Conservation (phyloP, 192 early-diverging fungal genomes). For the Diversispora epigaea region DNA sequence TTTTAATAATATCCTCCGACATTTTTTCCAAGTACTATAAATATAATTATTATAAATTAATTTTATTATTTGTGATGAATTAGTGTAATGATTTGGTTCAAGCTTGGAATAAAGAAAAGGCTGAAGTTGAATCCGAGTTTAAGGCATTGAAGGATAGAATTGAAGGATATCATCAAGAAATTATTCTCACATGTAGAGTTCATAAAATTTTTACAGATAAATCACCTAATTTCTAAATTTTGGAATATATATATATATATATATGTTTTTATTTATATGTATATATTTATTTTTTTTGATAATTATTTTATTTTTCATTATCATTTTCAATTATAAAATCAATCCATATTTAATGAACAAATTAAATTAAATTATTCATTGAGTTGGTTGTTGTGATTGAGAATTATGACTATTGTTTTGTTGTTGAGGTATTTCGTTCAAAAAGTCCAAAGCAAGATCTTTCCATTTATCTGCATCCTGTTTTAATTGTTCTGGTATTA, state of each 20-base stretch:
- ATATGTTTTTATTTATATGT: too few relatives aligned
- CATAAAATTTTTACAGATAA: not conserved
- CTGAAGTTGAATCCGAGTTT: not conserved
- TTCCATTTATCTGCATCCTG: not conserved
- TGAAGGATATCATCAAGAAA: slow-evolving; percentile 11
- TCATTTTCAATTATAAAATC: not conserved
- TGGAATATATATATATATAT: too few relatives aligned
- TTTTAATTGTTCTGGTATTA: not conserved
- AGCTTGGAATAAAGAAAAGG: slow-evolving; percentile 10
- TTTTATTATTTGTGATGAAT: not conserved
- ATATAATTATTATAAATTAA: not conserved
- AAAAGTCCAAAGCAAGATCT: not conserved
- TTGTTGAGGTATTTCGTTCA: not conserved
- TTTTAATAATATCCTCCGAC: not conserved
- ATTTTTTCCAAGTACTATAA: not conserved
- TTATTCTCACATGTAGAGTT: not conserved
- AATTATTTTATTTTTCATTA: too few relatives aligned
- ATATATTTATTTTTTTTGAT: too few relatives aligned
- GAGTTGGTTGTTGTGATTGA: not conserved
- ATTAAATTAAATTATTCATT: not conserved
- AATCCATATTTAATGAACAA: not conserved
- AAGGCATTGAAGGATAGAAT: slow-evolving; percentile 11
- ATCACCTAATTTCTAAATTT: not conserved
- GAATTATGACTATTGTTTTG: not conserved
- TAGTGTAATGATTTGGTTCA: slow-evolving; percentile 1